phyloP scores from a whole-genome alignment of 257 asterid species.

The Anisodus acutangulus region DNA sequence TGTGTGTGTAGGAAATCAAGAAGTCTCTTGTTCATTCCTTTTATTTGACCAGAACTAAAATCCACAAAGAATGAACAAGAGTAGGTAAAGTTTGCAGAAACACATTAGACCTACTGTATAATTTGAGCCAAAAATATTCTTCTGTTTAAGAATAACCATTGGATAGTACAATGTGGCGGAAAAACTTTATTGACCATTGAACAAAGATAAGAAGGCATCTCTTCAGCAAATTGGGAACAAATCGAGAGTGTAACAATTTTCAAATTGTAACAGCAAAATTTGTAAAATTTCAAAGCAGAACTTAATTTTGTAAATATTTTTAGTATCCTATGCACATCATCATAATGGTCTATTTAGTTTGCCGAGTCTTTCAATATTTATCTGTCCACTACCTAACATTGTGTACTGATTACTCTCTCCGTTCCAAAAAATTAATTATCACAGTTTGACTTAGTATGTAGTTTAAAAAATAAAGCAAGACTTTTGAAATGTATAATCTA shows the following conservation, averaged over 20 bases:
- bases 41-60: neutral
- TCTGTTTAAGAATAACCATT: neutral
- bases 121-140: neutral
- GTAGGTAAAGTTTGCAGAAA: neutral
- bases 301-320: neutral
- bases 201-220: slow-evolving; percentile 1
- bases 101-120: too few relatives aligned
- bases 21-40: neutral
- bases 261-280: neutral
- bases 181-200: slow-evolving; percentile 22
- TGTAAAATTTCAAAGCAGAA: slow-evolving; percentile 4
- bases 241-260: slow-evolving; percentile 2
- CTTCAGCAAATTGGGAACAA: neutral
- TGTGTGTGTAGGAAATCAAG: neutral
- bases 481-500: too few relatives aligned
- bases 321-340: neutral
- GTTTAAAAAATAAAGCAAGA: too few relatives aligned
- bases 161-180: neutral
- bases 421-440: too few relatives aligned
- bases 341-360: neutral
- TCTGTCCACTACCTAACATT: neutral
- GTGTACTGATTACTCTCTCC: neutral
- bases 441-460: too few relatives aligned
- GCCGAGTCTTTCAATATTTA: neutral
- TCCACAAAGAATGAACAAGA: neutral